phyloP scores from a whole-genome alignment of 345 rosid genomes.

The Citrus unshiu region DNA sequence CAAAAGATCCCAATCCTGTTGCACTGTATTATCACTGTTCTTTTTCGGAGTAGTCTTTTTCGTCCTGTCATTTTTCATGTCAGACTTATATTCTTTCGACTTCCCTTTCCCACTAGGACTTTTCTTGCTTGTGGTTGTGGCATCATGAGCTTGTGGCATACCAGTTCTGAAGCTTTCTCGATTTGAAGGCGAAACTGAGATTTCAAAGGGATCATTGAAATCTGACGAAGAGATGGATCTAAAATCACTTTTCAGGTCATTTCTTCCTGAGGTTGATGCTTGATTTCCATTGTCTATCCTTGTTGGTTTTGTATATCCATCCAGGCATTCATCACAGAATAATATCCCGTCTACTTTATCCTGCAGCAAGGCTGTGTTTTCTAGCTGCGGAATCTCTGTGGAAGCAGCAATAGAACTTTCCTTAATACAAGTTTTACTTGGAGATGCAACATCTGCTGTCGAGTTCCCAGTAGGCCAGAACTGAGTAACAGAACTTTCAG shows the following conservation, averaged over 20 bases:
- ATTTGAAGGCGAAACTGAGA: not conserved
- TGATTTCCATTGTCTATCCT: not conserved
- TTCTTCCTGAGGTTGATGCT: not conserved
- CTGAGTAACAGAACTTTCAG: not conserved
- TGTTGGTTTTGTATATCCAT: not conserved
- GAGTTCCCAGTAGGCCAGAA: conserved; percentile 18
- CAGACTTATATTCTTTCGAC: not conserved
- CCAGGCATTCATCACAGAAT: not conserved
- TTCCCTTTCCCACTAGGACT: not conserved
- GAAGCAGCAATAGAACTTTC: not conserved
- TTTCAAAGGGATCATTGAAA: not conserved
- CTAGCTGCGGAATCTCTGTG: not conserved
- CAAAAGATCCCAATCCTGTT: conserved; percentile 42
- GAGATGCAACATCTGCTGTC: conserved; percentile 8
- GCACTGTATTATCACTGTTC: conserved; percentile 8
- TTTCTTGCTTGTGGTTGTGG: not conserved
- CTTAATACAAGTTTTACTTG: not conserved
- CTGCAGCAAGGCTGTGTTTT: not conserved
- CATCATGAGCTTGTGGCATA: not conserved
- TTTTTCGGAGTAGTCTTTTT: conserved; percentile 15
- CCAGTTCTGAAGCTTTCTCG: not conserved
- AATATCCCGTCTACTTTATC: not conserved
- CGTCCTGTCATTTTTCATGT: not conserved
- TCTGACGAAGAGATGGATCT: not conserved
- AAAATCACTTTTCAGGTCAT: not conserved